Conservation (phyloP, 306 rosid species). For the Dicorynia guianensis region DNA sequence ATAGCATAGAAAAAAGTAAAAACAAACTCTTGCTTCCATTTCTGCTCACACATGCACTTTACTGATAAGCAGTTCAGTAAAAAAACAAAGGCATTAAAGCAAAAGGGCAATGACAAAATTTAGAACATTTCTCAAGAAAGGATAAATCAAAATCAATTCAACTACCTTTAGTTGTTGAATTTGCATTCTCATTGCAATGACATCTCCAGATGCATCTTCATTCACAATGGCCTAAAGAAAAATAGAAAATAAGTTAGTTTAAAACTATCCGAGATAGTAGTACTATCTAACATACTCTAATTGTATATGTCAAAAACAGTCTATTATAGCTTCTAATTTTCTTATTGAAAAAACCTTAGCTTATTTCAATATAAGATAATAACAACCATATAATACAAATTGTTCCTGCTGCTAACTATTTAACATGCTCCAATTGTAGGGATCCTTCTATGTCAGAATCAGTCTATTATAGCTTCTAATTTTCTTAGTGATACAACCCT, state of each 20-base stretch:
- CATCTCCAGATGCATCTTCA: conserved; percentile 97
- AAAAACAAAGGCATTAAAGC: background rate
- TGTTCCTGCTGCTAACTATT: background rate
- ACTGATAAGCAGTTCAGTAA: conserved; percentile 5
- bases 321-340: conserved; percentile 3
- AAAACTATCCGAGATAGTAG: background rate
- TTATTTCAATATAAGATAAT: background rate
- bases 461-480: background rate
- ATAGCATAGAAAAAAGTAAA: too few species aligned
- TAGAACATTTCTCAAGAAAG: conserved; percentile 2
- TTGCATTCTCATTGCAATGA: conserved; percentile 92
- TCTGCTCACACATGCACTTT: background rate
- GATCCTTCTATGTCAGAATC: background rate
- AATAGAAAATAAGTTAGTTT: conserved; percentile 14
- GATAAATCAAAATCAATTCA: conserved; percentile 41
- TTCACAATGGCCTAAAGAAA: conserved; percentile 87
- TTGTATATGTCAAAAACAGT: background rate
- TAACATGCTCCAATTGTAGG: conserved; percentile 2
- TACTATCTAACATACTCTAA: background rate
- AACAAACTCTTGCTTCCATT: too few species aligned
- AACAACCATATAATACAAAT: conserved; percentile 23
- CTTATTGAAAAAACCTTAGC: background rate
- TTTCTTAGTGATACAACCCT: background rate
- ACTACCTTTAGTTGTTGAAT: conserved; percentile 95
- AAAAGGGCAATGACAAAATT: conserved; percentile 18